Evolutionary conservation across 2,329 filamentous ascomycete genomes (phyloP).

Genomic region (Claviceps spartinae): DNA sequence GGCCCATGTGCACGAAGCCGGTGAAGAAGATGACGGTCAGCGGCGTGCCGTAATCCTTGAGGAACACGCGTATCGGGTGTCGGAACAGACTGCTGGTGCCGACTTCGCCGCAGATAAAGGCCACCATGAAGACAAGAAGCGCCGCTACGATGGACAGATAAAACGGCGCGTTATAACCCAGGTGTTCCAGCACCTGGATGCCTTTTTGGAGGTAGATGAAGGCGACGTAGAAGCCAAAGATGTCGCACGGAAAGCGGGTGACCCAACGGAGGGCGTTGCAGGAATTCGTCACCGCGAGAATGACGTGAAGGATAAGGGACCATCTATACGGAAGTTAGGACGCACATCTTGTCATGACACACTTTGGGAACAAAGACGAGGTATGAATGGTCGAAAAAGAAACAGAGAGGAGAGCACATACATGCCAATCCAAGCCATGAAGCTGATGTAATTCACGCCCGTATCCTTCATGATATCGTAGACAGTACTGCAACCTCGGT

Average conservation of each 20-base stretch:
- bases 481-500: constrained; percentile 44
- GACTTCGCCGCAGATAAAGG: constrained; percentile 59
- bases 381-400: background rate
- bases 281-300: constrained; percentile 69
- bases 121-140: constrained; percentile 63
- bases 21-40: constrained; percentile 78
- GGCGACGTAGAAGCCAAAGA: constrained; percentile 87
- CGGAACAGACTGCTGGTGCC: constrained; percentile 60
- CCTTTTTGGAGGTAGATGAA: constrained; percentile 88
- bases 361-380: too few species aligned
- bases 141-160: constrained; percentile 70
- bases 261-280: constrained; percentile 85
- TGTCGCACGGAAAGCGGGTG: constrained; percentile 83
- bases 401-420: constrained; percentile 21
- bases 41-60: constrained; percentile 82
- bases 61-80: constrained; percentile 63
- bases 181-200: constrained; percentile 67
- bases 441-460: constrained; percentile 70
- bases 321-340: constrained; percentile 36
- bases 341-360: too few species aligned
- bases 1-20: constrained; percentile 74
- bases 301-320: constrained; percentile 74
- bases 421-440: constrained; percentile 87
- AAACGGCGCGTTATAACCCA: constrained; percentile 53
- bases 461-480: constrained; percentile 74